These are phyloP conservation scores for Oryza glumipatula DNA, from an alignment of 176 grass and related monocot species.

Conservation along the genomic window DNA sequence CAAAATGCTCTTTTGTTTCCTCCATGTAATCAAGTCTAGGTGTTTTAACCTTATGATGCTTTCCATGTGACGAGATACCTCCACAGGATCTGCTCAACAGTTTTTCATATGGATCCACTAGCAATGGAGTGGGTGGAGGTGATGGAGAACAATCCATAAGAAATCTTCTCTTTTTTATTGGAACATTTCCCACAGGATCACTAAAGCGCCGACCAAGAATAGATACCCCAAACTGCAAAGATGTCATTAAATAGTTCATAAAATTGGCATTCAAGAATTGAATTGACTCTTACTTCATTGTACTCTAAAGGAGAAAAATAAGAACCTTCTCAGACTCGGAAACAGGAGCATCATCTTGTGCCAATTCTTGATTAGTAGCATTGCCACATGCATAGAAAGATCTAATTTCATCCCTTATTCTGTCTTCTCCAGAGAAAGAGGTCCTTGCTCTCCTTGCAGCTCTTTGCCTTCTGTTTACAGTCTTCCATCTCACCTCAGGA, in stretches of 20 bases:
- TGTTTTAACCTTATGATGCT: conserved; percentile 45
- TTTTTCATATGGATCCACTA: conserved; percentile 53
- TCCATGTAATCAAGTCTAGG: conserved; percentile 29
- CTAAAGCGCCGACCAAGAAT: conserved; percentile 90
- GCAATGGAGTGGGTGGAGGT: conserved; percentile 52
- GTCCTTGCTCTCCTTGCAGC: conserved; percentile 72
- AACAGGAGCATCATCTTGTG: conserved; percentile 45
- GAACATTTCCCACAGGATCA: conserved; percentile 70
- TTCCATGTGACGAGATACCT: conserved; percentile 45
- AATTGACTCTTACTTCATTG: conserved; percentile 28
- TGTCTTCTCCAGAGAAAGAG: conserved; percentile 57
- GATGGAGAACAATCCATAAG: conserved; percentile 67
- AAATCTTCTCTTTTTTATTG: conserved; percentile 95
- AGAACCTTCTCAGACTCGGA: conserved; percentile 95
- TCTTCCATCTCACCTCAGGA: conserved; percentile 74
- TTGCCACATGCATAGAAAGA: conserved; percentile 54
- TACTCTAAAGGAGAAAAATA: conserved; percentile 39
- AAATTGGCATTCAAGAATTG: conserved; percentile 13
- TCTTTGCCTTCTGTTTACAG: conserved; percentile 62
- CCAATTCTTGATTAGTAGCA: conserved; percentile 45
- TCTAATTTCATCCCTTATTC: conserved; percentile 38
- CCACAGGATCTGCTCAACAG: conserved; percentile 40
- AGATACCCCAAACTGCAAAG: conserved; percentile 74
- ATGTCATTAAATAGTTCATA: conserved; percentile 40
- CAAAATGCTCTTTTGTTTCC: conserved; percentile 33